These are phyloP conservation scores for Ramaria sp. DNA, from an alignment of 768 basidiomycete species.

Conservation along the genomic window DNA sequence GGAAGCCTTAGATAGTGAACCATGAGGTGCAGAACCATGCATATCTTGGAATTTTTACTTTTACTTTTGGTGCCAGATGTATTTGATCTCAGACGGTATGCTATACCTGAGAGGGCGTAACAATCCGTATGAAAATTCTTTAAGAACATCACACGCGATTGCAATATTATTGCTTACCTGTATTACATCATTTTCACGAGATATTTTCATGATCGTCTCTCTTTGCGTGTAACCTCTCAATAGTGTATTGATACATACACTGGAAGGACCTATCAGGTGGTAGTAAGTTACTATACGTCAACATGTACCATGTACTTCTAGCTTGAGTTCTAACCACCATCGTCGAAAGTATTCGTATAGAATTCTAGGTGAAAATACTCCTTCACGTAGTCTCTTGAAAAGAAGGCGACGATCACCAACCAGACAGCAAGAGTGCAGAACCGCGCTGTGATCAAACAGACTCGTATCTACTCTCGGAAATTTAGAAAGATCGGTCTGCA, in stretches of 20 bases:
- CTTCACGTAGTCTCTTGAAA: constrained; percentile 31
- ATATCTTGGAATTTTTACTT: too few species aligned
- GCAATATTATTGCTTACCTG: too few species aligned
- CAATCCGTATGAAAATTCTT: too few species aligned
- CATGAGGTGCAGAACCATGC: too few species aligned
- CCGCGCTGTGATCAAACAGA: constrained; percentile 86
- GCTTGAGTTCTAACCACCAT: constrained; percentile 51
- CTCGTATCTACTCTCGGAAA: constrained; percentile 46
- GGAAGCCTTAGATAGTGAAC: too few species aligned
- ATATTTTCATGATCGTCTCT: too few species aligned
- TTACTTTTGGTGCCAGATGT: too few species aligned
- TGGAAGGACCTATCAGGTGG: constrained; percentile 43
- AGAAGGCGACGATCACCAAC: constrained; percentile 47
- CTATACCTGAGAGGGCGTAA: too few species aligned
- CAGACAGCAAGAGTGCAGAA: constrained; percentile 77
- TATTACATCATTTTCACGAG: too few species aligned
- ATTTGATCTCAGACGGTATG: too few species aligned
- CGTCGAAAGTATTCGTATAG: constrained; percentile 39
- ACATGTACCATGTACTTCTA: not conserved
- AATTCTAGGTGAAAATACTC: constrained; percentile 38
- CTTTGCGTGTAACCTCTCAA: too few species aligned
- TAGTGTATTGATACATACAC: constrained; percentile 37
- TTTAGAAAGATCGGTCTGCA: not conserved
- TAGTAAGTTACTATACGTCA: constrained; percentile 9
- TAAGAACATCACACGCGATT: too few species aligned